A percentile compares a stretch with the other conserved stretches of the same genome.
Evolutionary conservation across 371 early-diverging fungal species (phyloP).

Genomic region (Mucor sp.): DNA sequence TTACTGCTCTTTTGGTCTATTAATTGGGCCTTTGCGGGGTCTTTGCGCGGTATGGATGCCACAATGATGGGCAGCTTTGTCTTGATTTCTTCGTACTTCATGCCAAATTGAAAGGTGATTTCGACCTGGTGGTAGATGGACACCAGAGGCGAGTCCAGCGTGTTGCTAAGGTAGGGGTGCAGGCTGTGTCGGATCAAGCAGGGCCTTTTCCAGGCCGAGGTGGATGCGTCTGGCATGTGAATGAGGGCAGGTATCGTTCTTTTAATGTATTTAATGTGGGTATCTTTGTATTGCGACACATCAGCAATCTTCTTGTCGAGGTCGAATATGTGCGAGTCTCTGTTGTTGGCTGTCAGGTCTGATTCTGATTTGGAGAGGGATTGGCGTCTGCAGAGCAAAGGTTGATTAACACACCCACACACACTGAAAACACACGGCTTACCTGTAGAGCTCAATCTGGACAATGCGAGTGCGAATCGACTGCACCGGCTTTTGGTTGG

Average conservation of each 20-base stretch:
- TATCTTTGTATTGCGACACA: conserved; percentile 17
- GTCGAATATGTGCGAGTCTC: conserved; percentile 18
- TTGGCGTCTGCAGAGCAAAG: conserved; percentile 23
- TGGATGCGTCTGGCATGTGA: conserved; percentile 24
- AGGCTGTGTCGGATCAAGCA: conserved; percentile 33
- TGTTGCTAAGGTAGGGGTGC: conserved; percentile 32
- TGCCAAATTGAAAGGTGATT: conserved; percentile 38
- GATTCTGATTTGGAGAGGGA: conserved; percentile 35
- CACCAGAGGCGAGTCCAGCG: conserved; percentile 39
- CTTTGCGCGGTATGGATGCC: conserved; percentile 28
- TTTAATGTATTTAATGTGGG: conserved; percentile 27
- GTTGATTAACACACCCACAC: neutral
- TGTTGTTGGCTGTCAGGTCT: conserved; percentile 23
- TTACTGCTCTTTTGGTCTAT: neutral
- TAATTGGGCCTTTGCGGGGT: neutral
- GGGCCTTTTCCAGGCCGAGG: conserved; percentile 37
- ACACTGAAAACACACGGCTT: neutral
- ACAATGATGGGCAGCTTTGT: conserved; percentile 39
- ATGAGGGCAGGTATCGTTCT: conserved; percentile 33
- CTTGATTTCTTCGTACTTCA: conserved; percentile 39
- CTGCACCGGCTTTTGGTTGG: conserved; percentile 34
- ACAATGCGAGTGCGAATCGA: conserved; percentile 35
- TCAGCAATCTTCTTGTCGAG: conserved; percentile 19
- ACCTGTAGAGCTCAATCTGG: conserved; percentile 46
- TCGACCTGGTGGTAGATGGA: conserved; percentile 45